Base-by-base conservation (phyloP, 371 early-diverging fungal genomes). In the Circinella minor region DNA sequence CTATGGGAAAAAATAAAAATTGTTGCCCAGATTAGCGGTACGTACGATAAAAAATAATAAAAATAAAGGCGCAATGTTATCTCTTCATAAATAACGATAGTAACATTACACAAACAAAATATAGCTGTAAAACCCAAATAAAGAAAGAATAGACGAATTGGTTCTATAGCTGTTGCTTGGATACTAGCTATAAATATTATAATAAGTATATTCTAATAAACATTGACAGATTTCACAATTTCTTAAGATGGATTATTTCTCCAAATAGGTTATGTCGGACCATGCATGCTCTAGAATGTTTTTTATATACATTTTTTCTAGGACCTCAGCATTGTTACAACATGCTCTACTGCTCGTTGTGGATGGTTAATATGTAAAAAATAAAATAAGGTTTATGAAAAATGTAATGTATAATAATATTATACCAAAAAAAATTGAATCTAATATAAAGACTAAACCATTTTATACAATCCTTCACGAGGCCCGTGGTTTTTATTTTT, bases 181-280 rank as follows among this genome's bases (percentile, higher is more conserved):
- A 27, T 27, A 27, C 27, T 27, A 27, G 0, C 27, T 27, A 27
- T 27, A 27, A 27, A 27, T 2, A 27, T 27, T 27, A 27, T 27
- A 27, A 27, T 27, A 27, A 27, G 27, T 27, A 27, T 27, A 27
- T 27, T 27, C 27, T 7, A 57, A 57, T 18, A 57, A 18, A 11
- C 57, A 27, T 57, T 57, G 57, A 57, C 57, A 34, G 57, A 34
- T 1, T 18, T 4, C 7, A 57, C 34, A 57, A 5, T 57, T 57
- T 57, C 57, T 57, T 57, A 27, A 57, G 57, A 57, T 57, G 57
- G 57, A 57, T 57, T 34, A 57, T 57, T 57, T 57, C 57, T 57
- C 57, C 57, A 57, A 57, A 57, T 17, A 34, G 57, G 57, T 34
- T 34, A 57, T 6, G 20, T 57, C 57, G 51, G 51, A 57, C 11